A percentile compares a stretch with the other conserved stretches of the same genome.
phyloP scores from a whole-genome alignment of 139 green algal genomes.

The Chlamydomonas sphaeroides region DNA sequence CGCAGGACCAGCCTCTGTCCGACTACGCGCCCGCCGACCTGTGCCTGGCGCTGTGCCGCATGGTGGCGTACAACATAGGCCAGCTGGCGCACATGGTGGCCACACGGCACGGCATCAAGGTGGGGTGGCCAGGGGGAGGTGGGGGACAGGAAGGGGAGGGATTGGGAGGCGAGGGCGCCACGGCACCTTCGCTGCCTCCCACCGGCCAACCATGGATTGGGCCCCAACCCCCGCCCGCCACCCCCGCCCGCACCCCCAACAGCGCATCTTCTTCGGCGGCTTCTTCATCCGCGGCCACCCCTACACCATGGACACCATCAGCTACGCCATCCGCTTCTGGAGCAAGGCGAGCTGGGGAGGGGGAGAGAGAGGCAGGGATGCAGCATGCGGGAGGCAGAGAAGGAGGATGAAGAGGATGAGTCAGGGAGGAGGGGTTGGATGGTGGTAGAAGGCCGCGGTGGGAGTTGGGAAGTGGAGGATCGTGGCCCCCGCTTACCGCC shows the following conservation, averaged over 20 bases:
- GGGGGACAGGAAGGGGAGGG: no score
- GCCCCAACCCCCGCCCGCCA: no score
- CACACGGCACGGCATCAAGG: slow-evolving; percentile 89
- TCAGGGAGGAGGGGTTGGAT: no score
- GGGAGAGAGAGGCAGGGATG: background rate
- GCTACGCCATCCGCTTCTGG: slow-evolving; percentile 98
- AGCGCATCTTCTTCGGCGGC: slow-evolving; percentile 94
- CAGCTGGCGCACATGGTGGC: slow-evolving; percentile 81
- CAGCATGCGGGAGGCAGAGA: background rate
- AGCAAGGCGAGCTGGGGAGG: slow-evolving; percentile 71
- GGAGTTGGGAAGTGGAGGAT: no score
- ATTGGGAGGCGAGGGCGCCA: no score
- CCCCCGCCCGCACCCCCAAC: no score
- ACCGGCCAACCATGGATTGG: no score
- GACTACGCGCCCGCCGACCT: slow-evolving; percentile 94
- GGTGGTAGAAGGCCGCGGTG: no score
- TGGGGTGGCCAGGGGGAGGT: no score
- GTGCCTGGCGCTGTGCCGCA: slow-evolving; percentile 89
- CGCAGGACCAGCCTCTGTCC: slow-evolving; percentile 76
- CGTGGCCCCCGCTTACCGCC: no score
- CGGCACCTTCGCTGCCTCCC: no score
- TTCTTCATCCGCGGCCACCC: slow-evolving; percentile 99
- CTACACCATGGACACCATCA: slow-evolving; percentile 99
- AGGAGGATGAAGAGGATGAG: no score
- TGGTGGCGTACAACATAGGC: slow-evolving; percentile 99